These are phyloP conservation scores for Trametes coccinea DNA, from an alignment of 768 basidiomycete genomes.

Conservation along the genomic window DNA sequence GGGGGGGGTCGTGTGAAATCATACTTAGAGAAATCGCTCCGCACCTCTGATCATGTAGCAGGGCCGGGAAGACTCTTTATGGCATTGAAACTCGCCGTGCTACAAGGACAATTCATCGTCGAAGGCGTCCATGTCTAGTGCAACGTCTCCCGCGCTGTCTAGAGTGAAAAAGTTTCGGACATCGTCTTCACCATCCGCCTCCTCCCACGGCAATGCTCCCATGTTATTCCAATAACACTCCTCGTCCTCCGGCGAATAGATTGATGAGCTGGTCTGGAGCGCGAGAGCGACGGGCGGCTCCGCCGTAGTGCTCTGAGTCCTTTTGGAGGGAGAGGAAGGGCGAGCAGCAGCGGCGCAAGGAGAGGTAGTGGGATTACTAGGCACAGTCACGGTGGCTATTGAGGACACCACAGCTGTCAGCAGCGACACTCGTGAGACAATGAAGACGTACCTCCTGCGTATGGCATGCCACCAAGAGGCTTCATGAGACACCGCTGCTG, in stretches of 20 bases:
- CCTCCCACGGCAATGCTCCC: neutral
- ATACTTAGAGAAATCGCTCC: neutral
- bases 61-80: neutral
- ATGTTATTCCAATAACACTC: neutral
- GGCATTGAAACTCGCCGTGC: neutral
- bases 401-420: too few relatives aligned
- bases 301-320: neutral
- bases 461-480: neutral
- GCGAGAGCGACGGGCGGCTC: neutral
- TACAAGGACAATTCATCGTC: neutral
- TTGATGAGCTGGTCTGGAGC: neutral
- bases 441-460: neutral
- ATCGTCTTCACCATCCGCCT: neutral
- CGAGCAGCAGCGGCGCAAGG: too few relatives aligned
- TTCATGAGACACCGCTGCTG: conserved; percentile 19
- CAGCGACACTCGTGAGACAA: too few relatives aligned
- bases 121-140: neutral
- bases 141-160: neutral
- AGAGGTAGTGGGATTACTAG: too few relatives aligned
- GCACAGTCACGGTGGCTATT: too few relatives aligned
- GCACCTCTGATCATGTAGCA: neutral
- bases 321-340: neutral
- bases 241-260: neutral
- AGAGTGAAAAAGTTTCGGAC: neutral
- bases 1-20: conserved; percentile 3